A percentile compares a stretch with the other conserved stretches of the same genome.
phyloP scores from a whole-genome alignment of 2,329 filamentous ascomycete genomes.

The Cladosporium phlei region DNA sequence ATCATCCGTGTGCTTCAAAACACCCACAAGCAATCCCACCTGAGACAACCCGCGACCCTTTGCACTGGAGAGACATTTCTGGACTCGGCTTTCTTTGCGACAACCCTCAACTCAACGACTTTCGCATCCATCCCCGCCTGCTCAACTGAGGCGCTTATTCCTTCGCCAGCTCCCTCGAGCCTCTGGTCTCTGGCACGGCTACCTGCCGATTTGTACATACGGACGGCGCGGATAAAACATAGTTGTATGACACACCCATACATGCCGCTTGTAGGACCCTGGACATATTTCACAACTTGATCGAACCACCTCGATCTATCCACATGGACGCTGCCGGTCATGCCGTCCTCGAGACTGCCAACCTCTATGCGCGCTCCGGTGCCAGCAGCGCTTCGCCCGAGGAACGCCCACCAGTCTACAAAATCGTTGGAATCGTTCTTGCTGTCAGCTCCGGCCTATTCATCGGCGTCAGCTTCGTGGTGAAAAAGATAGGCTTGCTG shows the following conservation, averaged over 20 bases:
- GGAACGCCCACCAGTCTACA: slow-evolving; percentile 61
- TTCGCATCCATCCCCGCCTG: too few species aligned
- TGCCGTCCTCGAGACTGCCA: slow-evolving; percentile 37
- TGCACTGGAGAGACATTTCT: not conserved
- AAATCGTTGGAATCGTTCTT: slow-evolving; percentile 78
- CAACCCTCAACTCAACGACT: not conserved
- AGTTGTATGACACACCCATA: not conserved
- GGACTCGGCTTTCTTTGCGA: slow-evolving; percentile 4
- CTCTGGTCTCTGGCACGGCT: too few species aligned
- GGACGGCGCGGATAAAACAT: too few species aligned
- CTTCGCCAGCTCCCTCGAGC: too few species aligned
- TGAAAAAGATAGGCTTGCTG: slow-evolving; percentile 89
- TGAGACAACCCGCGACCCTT: slow-evolving; percentile 1
- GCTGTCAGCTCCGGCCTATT: slow-evolving; percentile 85
- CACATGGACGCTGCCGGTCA: slow-evolving; percentile 42
- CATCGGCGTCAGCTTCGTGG: slow-evolving; percentile 89
- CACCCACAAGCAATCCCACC: too few species aligned
- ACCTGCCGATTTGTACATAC: too few species aligned
- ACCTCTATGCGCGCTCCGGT: slow-evolving; percentile 44
- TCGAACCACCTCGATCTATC: not conserved
- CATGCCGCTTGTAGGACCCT: slow-evolving; percentile 7
- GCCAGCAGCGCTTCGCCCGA: slow-evolving; percentile 20
- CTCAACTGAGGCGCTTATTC: too few species aligned
- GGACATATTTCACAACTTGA: slow-evolving; percentile 12
- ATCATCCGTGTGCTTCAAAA: not conserved